Conservation (phyloP, 148 eudicot species). For the Nyssa sinensis region DNA sequence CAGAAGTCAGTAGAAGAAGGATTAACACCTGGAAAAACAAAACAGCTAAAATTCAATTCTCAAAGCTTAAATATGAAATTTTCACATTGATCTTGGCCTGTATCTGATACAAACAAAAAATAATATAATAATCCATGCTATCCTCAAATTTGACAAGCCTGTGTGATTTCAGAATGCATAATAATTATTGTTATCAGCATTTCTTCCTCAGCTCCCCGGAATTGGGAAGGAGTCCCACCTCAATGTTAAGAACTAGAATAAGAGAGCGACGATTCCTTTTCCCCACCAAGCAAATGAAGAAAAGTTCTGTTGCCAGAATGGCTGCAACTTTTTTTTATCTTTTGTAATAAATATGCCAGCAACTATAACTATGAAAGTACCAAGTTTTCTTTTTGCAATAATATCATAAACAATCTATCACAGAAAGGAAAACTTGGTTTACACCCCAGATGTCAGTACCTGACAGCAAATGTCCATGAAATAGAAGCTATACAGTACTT, state of each 20-base stretch:
- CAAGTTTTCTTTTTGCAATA: no score
- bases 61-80: neutral
- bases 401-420: no score
- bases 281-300: no score
- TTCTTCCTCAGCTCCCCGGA: no score
- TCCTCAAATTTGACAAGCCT: neutral
- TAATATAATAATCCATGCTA: neutral
- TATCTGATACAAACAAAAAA: neutral
- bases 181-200: neutral
- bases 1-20: slow-evolving; percentile 49
- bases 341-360: no score
- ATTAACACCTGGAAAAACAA: slow-evolving; percentile 31
- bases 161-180: neutral
- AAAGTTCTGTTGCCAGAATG: no score
- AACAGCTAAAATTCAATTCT: neutral
- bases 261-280: no score
- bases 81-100: neutral
- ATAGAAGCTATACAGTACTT: neutral
- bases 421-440: neutral
- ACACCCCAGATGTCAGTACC: neutral
- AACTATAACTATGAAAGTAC: no score
- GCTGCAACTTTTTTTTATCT: no score
- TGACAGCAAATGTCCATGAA: no score
- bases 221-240: no score
- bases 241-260: no score